Base-by-base conservation (phyloP, 2,329 filamentous ascomycete genomes). In the Chaetomiaceae sp. region DNA sequence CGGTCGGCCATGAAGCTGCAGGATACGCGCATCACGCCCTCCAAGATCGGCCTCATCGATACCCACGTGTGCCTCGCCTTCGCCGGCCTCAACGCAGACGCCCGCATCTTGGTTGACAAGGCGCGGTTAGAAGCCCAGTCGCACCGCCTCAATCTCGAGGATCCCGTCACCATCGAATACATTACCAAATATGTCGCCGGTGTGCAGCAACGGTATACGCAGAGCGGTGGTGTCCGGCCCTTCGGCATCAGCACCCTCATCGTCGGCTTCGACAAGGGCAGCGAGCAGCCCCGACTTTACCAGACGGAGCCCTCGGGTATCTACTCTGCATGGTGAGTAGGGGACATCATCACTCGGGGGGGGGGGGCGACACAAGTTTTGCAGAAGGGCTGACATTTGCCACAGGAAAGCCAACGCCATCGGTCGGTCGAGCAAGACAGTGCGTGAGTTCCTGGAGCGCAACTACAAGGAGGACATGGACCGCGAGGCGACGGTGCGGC, bases 291-390 rank as follows among this genome's bases (percentile, higher is more conserved):
- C 50, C 83, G 91, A 64, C 79, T 99, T 56, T 99, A 97, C 73
- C 92, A 96, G 81, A 99, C 94, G 4, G 94, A 99, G 76, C 94
- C 95, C n/a, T 96, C 90, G 59, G 94, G 95, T 55, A 99, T 99
- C 72, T 99, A 97, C 79, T 96, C 90, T 53, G 94, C 94, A 71
- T 99, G 94, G 94, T 97, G 79, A 49, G 82, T 51, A 30, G n/a
- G 11, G 20, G 29, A 1, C n/a, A 20, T 4, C 25, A 27, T 9
- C 25, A 27, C 25, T 9, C 25, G 25, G 25, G 25, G 25, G 25
- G 5, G 9, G 5, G 25, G n/a, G n/a, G 34, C 1, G 5, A 4
- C n/a, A 2, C 4, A 2, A 23, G n/a, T 6, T 21, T n/a, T 16
- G 25, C 13, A 11, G 25, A 14, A 21, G 25, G 18, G 32, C 46